phyloP scores from a whole-genome alignment of 202 grass and related monocot species.

The Musa balbisiana region DNA sequence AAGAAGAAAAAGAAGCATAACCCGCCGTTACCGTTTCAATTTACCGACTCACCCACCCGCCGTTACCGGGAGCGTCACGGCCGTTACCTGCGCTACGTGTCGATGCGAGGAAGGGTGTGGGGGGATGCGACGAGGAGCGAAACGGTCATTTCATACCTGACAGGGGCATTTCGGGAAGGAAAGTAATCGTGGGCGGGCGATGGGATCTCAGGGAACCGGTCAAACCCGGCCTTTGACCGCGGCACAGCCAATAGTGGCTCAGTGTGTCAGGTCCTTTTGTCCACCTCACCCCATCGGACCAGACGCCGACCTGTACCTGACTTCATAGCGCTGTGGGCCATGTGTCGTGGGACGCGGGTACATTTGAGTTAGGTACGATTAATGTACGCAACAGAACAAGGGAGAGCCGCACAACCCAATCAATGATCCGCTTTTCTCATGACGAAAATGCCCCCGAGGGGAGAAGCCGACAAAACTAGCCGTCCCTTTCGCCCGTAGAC shows the following conservation, averaged over 20 bases:
- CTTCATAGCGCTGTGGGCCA: no score
- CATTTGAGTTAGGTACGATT: no score
- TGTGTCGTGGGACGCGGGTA: no score
- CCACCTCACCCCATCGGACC: background rate
- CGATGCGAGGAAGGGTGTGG: background rate
- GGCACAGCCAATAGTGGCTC: slow-evolving; percentile 9
- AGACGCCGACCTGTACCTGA: background rate
- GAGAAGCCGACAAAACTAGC: slow-evolving; percentile 8
- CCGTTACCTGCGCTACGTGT: slow-evolving; percentile 1
- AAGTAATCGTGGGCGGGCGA: background rate
- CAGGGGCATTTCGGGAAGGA: background rate
- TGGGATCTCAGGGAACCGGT: slow-evolving; percentile 1
- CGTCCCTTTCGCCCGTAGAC: slow-evolving; percentile 11
- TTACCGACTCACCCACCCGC: background rate
- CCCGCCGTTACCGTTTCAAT: background rate
- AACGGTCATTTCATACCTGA: slow-evolving; percentile 6
- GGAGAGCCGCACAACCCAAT: background rate
- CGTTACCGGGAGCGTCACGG: background rate
- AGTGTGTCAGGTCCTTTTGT: background rate
- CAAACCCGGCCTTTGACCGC: slow-evolving; percentile 4
- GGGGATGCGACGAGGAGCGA: background rate
- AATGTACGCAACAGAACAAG: no score
- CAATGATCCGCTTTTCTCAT: background rate
- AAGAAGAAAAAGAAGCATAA: background rate
- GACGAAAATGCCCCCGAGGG: background rate